Evolutionary conservation across 176 grass and related monocot species (phyloP).

Genomic region (Oryza longistaminata): DNA sequence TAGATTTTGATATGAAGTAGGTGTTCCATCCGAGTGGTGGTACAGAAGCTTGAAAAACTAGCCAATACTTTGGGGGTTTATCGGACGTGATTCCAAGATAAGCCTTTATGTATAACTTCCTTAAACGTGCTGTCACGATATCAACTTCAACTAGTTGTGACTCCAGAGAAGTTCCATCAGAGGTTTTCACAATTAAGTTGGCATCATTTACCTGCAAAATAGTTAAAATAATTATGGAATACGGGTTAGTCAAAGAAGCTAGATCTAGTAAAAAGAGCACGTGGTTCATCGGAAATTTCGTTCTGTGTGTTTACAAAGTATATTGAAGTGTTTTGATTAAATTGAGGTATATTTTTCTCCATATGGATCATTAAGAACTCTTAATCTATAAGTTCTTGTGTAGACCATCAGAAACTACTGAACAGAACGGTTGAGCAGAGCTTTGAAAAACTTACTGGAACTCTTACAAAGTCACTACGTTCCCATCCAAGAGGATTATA

Average conservation of each 20-base stretch:
- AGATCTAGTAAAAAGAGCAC: not conserved
- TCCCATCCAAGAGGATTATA: conserved; percentile 92
- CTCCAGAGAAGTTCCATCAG: conserved; percentile 60
- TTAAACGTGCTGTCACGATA: conserved; percentile 59
- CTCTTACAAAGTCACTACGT: conserved; percentile 62
- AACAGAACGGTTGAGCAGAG: not conserved
- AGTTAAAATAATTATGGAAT: not conserved
- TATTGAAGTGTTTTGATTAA: not conserved
- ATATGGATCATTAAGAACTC: not conserved
- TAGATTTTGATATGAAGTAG: conserved; percentile 63
- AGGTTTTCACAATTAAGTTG: conserved; percentile 60
- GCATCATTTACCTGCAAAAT: conserved; percentile 76
- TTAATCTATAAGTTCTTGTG: not conserved
- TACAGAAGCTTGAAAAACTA: conserved; percentile 74
- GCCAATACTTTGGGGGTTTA: conserved; percentile 73
- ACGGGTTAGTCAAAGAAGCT: not conserved
- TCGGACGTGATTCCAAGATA: conserved; percentile 72
- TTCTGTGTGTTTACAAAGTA: not conserved
- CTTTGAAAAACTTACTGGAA: conserved; percentile 58
- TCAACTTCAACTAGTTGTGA: conserved; percentile 83
- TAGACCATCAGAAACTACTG: not conserved
- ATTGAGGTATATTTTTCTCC: not conserved
- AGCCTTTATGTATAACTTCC: conserved; percentile 83
- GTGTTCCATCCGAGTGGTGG: conserved; percentile 93
- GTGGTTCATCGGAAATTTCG: not conserved